phyloP scores from a whole-genome alignment of 192 early-diverging fungal species.

The Backusella tuberculispora region DNA sequence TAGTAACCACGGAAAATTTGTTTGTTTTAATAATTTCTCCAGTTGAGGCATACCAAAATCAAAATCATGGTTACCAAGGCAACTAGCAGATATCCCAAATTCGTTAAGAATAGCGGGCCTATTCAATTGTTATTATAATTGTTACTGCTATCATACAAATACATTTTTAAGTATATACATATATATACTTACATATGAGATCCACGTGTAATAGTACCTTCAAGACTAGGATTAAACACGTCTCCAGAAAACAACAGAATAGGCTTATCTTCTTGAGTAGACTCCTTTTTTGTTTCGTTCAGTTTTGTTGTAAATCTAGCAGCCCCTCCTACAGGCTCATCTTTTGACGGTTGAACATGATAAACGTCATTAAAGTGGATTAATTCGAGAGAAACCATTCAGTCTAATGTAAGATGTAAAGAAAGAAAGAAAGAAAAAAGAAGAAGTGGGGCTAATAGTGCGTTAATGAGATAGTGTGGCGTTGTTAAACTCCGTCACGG shows the following conservation, averaged over 20 bases:
- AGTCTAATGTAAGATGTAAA: constrained; percentile 13
- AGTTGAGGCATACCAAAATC: constrained; percentile 67
- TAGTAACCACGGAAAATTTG: constrained; percentile 74
- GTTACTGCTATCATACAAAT: background rate
- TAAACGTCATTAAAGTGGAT: constrained; percentile 76
- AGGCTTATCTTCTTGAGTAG: constrained; percentile 31
- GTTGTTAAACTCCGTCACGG: background rate
- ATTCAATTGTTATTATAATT: background rate
- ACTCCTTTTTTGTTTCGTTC: constrained; percentile 32
- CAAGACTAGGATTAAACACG: constrained; percentile 69
- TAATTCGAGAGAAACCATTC: constrained; percentile 42
- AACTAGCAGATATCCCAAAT: constrained; percentile 61
- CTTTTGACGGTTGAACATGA: constrained; percentile 50
- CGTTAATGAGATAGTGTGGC: background rate
- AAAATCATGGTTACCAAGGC: constrained; percentile 78
- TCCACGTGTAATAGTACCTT: constrained; percentile 67
- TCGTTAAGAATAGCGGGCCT: constrained; percentile 58
- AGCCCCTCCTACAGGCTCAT: constrained; percentile 67
- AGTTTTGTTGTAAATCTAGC: constrained; percentile 60
- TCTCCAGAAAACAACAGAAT: constrained; percentile 69
- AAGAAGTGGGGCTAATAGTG: constrained; percentile 10
- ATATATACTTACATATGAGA: constrained; percentile 55
- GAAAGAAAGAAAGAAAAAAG: constrained; percentile 23
- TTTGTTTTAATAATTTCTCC: constrained; percentile 46
- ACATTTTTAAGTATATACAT: background rate